Base-by-base conservation (phyloP, 352 stramenopile species). In the Globisporangium heterothallicum region DNA sequence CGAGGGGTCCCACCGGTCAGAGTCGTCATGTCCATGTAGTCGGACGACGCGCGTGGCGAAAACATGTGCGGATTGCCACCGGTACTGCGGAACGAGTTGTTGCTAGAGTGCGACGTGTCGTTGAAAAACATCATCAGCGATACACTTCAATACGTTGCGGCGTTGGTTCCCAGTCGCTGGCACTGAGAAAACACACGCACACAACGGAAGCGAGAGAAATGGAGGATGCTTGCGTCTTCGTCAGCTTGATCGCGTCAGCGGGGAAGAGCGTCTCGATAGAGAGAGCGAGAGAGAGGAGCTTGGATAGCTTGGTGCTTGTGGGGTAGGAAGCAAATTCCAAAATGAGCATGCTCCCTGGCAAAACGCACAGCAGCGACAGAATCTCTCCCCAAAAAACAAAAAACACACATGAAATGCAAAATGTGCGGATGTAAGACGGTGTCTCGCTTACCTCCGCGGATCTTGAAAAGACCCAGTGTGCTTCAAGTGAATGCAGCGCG, bases 21-120 rank as follows among this genome's bases (percentile, higher is more conserved):
- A 6, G 42, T 18, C 10, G 24, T 32, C 51, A 58, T 58, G 24
- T 58, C 42, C 42, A 58, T 58, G 42, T 58, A 58, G 51, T 58
- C 51, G 12, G 51, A 34, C 22, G 51, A 58, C 10, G 34, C 24
- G 18, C 51, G 51, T 30, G 51, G 51, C 6, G 51, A 58, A 4
- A 38, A 38, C 32, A 38, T 38, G 32, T 38, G 32, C 32, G 32
- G 32, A 16, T 38, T 38, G 10, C 32, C n/a, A 10, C 12, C n/a
- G 6, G 32, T 46, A 12, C 24, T 27, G 40, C 26, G 38, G 19
- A 29, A 42, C 2, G 36, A 14, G 25, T 49, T 45, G 24, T 56
- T 36, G 36, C 19, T 29, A 8, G 44, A 57, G 35, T 47, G 53
- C 19, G 53, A 45, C 21, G 53, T 47, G 26, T 56, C 44, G 35